Base-by-base conservation (phyloP, 768 basidiomycete genomes). In the Lactarius sanguifluus region DNA sequence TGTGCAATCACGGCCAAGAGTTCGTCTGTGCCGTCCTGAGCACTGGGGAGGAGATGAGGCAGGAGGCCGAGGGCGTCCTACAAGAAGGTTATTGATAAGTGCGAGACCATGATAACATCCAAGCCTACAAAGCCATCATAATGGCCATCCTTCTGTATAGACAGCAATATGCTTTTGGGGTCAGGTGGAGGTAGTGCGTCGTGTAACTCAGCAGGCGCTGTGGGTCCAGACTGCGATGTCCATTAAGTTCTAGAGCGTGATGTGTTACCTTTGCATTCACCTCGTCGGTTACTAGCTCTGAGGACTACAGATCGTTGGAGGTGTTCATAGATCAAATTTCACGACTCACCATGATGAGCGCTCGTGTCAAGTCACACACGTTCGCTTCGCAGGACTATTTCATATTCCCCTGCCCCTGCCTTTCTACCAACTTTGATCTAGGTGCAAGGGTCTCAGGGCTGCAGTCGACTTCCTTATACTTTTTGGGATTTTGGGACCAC, bases 11-110 rank as follows among this genome's bases (percentile, higher is more conserved):
- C 28, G n/a, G 63, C 69, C 18, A 82, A 68, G 30, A 83, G n/a
- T 30, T 74, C 73, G 28, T 70, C 68, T 20, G 78, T 75, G 1
- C 74, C 74, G 25, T 76, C 71, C 6, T 70, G 69, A n/a, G 59
- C 28, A 30, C 73, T 76, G 8, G 78, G 71, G 15, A 82, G 67
- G 15, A 83, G 68, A 8, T 65, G 41, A 2, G 80, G 79, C 32
- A 83, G 70, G 28, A 81, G 45, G 3, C 73, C 71, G 38, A 83
- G 73, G 12, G 79, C 76, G 41, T 83, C 81, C 81, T 83, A 50
- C 15, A 56, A 30, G 10, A 57, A 45, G 7, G 54, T 64, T 15
- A 38, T 57, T 20, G 12, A 30, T 58, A 58, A 18, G 25, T 30
- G n/a, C 7, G 45, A 50, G 15, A 25, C 20, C n/a, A 15, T 13